Evolutionary conservation across 2,329 filamentous ascomycete species (phyloP), one percentile per base, ranked within the genome.

Genomic region (Trichoderma pleuroti): DNA sequence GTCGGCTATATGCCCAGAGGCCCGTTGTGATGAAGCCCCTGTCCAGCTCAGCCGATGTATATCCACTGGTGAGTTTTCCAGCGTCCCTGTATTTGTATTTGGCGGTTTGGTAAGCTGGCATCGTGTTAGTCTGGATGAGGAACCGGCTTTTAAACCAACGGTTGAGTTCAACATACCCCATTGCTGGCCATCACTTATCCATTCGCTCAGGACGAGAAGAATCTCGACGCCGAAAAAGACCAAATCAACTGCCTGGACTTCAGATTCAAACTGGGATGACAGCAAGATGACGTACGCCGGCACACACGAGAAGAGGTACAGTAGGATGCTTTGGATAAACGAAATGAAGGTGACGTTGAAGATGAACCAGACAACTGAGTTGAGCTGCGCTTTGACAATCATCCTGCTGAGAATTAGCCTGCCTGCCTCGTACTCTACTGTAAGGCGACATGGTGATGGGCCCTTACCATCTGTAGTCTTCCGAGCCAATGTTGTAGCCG

Each of bases 341-440:
- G 93, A 92, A 76, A 98, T 98, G 84, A 98, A 98, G n/a, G 88
- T 82, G 70, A 95, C 83, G 80, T 98, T 97, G 81, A 99, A 90
- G 57, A 97, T 73, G 79, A 94, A 93, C 84, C 97, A 97, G 28
- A 90, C 78, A 49, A 86, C 84, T 1, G 84, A 83, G 8, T 88
- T 88, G 26, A 94, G 85, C 46, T 89, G 84, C 32, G 86, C 84
- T 78, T 90, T 90, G 66, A 98, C 84, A 69, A 94, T 89, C 70
- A 86, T 85, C 95, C 88, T 90, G 34, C 28, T 0, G 18, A 59
- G 16, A 57, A 26, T 61, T 60, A 57, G 66, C 10, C 28, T 61
- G 30, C 39, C 57, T 39, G 61, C 6, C 34, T n/a, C 46, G 39
- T 4, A 5, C 7, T 34, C 16, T 39, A 14, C 18, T 46, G 16